A percentile compares a stretch with the other conserved stretches of the same genome.
phyloP scores from a whole-genome alignment of 441 rosid species.

The Eruca vesicaria region DNA sequence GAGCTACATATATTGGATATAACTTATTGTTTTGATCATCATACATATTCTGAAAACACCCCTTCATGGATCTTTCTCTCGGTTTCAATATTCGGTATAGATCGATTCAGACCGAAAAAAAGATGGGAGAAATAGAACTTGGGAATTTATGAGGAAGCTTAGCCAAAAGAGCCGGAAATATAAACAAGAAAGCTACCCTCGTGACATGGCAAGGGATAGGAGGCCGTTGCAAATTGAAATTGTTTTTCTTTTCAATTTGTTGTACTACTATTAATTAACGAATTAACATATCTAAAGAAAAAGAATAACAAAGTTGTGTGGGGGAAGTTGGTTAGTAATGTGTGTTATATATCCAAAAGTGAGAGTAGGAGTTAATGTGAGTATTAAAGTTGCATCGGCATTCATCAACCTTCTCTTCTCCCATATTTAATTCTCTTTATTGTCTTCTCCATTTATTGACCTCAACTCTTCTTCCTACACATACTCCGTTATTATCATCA shows the following conservation, averaged over 20 bases:
- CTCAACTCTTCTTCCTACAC: slow-evolving; percentile 43
- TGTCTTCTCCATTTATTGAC: slow-evolving; percentile 41
- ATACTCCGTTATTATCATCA: slow-evolving; percentile 6
- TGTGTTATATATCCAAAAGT: slow-evolving; percentile 45
- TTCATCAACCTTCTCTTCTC: slow-evolving; percentile 45
- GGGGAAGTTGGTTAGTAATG: slow-evolving; percentile 28
- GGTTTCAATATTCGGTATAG: not conserved
- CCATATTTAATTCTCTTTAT: slow-evolving; percentile 44
- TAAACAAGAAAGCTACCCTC: slow-evolving; percentile 16
- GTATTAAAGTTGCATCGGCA: slow-evolving; percentile 51
- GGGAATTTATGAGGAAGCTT: slow-evolving; percentile 19
- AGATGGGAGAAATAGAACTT: not conserved
- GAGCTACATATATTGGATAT: not conserved
- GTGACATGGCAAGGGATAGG: slow-evolving; percentile 11
- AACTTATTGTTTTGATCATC: not conserved
- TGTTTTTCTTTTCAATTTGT: not conserved
- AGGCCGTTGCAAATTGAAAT: slow-evolving; percentile 15
- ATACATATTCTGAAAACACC: not conserved
- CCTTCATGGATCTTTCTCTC: not conserved
- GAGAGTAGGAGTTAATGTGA: slow-evolving; percentile 67
- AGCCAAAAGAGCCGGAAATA: slow-evolving; percentile 10
- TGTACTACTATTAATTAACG: not conserved
- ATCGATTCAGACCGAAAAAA: not conserved
- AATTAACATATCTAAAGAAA: not conserved
- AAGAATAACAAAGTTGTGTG: not conserved